Percentiles rank a stretch among this genome's conserved stretches.
These are phyloP conservation scores for Viola odorata DNA, from an alignment of 345 rosid species.

Conservation along the genomic window DNA sequence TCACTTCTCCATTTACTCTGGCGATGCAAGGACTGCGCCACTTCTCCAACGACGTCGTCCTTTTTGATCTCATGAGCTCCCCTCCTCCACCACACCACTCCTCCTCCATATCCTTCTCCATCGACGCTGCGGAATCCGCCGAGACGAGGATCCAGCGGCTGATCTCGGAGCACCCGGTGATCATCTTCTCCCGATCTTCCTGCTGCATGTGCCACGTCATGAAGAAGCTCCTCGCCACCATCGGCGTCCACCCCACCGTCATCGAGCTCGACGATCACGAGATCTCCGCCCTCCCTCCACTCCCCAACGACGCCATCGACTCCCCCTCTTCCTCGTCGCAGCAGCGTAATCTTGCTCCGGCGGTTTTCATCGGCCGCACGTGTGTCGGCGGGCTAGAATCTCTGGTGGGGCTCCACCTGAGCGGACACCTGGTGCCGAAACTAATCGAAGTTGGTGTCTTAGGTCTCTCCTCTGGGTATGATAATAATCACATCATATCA, in stretches of 20 bases:
- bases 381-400: conserved; percentile 88
- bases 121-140: conserved; percentile 70
- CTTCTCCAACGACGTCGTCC: conserved; percentile 40
- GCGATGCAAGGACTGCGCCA: conserved; percentile 71
- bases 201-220: conserved; percentile 98
- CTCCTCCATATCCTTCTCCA: conserved; percentile 47
- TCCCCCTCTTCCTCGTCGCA: conserved; percentile 16
- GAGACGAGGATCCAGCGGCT: conserved; percentile 72
- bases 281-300: conserved; percentile 58
- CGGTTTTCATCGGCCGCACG: conserved; percentile 76
- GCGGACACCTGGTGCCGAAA: conserved; percentile 81
- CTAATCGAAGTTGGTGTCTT: conserved; percentile 84
- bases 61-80: conserved; percentile 40
- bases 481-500: conserved; percentile 8
- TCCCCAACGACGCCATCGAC: background rate
- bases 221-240: conserved; percentile 64
- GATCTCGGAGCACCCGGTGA: conserved; percentile 84
- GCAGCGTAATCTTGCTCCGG: conserved; percentile 29
- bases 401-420: conserved; percentile 80
- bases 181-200: conserved; percentile 78
- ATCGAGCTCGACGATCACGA: conserved; percentile 88
- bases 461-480: conserved; percentile 43
- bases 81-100: conserved; percentile 25
- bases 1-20: conserved; percentile 4
- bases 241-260: conserved; percentile 87